Evolutionary conservation across 768 basidiomycete species (phyloP).

Genomic region (Leccinum variicolor): DNA sequence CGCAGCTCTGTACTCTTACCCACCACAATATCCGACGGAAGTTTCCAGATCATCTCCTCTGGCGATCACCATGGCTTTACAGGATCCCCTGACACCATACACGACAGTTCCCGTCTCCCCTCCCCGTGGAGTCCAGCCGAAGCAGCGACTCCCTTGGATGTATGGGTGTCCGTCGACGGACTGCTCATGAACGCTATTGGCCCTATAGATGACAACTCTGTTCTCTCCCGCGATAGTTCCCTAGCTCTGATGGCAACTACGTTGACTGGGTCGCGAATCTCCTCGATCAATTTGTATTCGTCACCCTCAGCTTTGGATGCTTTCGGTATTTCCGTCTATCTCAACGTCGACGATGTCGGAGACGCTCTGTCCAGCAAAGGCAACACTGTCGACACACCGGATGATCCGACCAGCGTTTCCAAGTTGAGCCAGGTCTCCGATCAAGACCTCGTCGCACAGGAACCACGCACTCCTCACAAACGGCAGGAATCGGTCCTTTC

Average conservation of each 20-base stretch:
- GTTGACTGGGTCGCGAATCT: constrained; percentile 1
- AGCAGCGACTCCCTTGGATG: not conserved
- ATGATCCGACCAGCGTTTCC: not conserved
- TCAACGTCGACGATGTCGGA: constrained; percentile 5
- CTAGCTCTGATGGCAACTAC: not conserved
- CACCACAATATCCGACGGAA: constrained; percentile 23
- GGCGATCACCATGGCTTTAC: constrained; percentile 8
- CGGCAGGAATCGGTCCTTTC: constrained; percentile 15
- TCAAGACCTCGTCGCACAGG: not conserved
- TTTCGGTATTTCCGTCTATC: constrained; percentile 16
- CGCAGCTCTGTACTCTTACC: constrained; percentile 21
- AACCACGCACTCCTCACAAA: constrained; percentile 3
- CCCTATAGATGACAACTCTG: not conserved
- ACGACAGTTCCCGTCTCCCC: constrained; percentile 14
- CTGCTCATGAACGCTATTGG: constrained; percentile 15
- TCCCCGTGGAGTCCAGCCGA: constrained; percentile 31
- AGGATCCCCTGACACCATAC: constrained; percentile 4
- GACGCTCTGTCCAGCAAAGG: not conserved
- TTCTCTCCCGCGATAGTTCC: not conserved
- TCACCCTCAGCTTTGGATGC: constrained; percentile 16
- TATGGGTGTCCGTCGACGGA: constrained; percentile 27
- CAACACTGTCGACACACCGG: not conserved
- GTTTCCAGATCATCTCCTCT: constrained; percentile 22
- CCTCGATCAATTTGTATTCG: constrained; percentile 9
- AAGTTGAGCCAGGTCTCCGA: constrained; percentile 1